phyloP scores from a whole-genome alignment of 345 rosid genomes.

The Zanthoxylum bungeanum region DNA sequence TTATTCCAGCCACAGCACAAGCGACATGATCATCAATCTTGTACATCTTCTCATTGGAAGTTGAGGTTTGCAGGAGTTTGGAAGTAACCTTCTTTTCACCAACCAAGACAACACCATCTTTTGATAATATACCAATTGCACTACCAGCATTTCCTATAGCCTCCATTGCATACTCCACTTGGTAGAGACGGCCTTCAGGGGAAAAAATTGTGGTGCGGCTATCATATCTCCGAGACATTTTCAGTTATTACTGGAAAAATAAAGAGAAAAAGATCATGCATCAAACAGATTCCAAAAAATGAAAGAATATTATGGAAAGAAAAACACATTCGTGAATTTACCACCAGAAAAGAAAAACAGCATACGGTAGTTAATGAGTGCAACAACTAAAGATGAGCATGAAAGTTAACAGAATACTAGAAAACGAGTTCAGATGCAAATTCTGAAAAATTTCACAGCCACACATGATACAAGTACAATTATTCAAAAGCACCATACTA shows the following conservation, averaged over 20 bases:
- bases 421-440: no score
- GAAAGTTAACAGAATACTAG: no score
- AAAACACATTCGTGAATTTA: no score
- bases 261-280: background rate
- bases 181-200: conserved; percentile 98
- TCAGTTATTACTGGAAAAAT: background rate
- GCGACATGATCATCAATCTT: conserved; percentile 97
- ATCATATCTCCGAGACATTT: conserved; percentile 96
- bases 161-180: conserved; percentile 98
- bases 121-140: conserved; percentile 83
- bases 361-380: no score
- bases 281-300: background rate
- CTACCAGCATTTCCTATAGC: conserved; percentile 97
- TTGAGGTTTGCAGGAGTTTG: conserved; percentile 87
- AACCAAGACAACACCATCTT: conserved; percentile 86
- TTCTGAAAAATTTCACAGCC: no score
- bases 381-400: no score
- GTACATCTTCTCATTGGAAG: conserved; percentile 94
- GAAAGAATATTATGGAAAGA: background rate
- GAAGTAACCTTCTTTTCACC: conserved; percentile 99
- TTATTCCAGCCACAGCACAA: conserved; percentile 95
- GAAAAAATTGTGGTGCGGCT: conserved; percentile 99
- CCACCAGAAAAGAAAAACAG: background rate
- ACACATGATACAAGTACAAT: no score
- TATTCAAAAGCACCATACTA: no score